Evolutionary conservation across 257 asterid genomes (phyloP), one percentile per base, ranked within the genome.

Genomic region (Salvia miltiorrhiza): DNA sequence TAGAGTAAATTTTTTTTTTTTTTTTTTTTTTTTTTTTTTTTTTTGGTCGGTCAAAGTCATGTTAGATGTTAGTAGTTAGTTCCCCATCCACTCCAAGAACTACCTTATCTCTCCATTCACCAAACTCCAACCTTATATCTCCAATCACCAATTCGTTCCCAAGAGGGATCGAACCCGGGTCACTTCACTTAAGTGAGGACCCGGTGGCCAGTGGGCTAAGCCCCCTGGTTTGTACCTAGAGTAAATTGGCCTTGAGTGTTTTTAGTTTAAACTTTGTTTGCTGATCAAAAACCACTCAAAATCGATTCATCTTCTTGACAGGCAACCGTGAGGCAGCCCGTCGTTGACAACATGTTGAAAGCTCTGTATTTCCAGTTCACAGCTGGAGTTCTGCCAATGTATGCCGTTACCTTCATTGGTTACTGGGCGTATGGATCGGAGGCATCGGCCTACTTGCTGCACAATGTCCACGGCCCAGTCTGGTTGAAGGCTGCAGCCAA

Each of bases 371-470:
- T 94, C 66, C 99, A 94, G 82, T 94, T 94, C 79, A 69, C 96
- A 0, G 61, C 73, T 6, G 99, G 99, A 63, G 93, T 87, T 53
- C 49, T 88, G 75, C 98, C 99, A 13, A 44, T 94, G 97, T 88
- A 83, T 78, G 96, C 93, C 2, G 83, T 94, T 55, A 85, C 90
- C 43, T 91, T 91, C 74, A 59, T 85, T 11, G 99, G 99, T 13
- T 94, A 89, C 73, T 94, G 99, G 99, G 99, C 99, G 2, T 94
- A 94, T n/a, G 99, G 99, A 45, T 63, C 85, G 12, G 56, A 33
- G 47, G 76, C 95, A 28, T 87, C 95, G 1, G 63, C 91, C 76
- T 94, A 91, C 87, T 76, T 94, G 83, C 86, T 89, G 67, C 87
- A 85, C 90, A 94, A 77, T 32, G 96, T 91, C 43, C 59, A 71